Percentiles rank a stretch among this genome's conserved stretches.
Conservation (phyloP, 2,329 filamentous ascomycete genomes). For the Alternaria gansuensis region DNA sequence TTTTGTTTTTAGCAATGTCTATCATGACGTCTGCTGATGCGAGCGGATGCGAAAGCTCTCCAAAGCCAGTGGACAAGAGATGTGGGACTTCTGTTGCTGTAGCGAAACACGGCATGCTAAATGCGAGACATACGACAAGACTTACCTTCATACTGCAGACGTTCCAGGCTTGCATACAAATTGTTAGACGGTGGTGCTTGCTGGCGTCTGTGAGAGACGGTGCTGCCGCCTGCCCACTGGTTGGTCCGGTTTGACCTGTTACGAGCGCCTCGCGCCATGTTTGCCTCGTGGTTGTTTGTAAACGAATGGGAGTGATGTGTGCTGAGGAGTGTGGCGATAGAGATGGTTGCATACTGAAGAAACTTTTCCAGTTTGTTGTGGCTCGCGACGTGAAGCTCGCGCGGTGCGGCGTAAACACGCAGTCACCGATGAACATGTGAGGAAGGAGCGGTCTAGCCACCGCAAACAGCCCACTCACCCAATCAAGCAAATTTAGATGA, state of each 20-base stretch:
- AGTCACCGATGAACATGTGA: background rate
- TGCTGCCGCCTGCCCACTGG: slow-evolving; percentile 12
- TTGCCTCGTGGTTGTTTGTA: slow-evolving; percentile 6
- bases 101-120: background rate
- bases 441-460: slow-evolving; percentile 15
- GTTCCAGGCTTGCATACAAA: slow-evolving; percentile 19
- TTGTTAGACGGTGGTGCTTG: slow-evolving; percentile 16
- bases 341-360: background rate
- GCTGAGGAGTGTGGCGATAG: background rate
- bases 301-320: background rate
- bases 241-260: slow-evolving; percentile 10
- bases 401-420: slow-evolving; percentile 8
- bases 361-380: background rate
- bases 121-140: background rate
- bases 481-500: background rate
- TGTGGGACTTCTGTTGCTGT: background rate
- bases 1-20: slow-evolving; percentile 11
- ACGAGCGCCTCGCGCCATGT: slow-evolving; percentile 21
- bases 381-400: background rate
- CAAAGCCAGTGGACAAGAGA: background rate
- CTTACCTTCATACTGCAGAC: slow-evolving; percentile 19
- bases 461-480: slow-evolving; percentile 9
- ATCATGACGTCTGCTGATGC: background rate
- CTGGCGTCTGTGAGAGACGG: background rate
- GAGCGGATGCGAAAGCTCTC: background rate